Conservation (phyloP, 208 protist species). For the Angomonas deanei region DNA sequence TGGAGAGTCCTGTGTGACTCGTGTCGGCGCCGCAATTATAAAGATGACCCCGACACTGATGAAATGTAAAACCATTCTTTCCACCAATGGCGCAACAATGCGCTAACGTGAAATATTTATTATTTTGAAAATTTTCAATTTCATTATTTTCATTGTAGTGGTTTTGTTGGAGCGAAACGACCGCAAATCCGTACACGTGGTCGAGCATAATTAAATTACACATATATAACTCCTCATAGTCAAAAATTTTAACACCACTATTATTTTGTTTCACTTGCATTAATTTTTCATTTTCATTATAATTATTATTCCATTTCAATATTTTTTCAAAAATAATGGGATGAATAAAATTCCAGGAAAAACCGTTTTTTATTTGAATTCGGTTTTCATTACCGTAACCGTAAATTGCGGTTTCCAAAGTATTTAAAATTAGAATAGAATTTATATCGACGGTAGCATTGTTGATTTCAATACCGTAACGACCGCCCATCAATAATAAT, state of each 20-base stretch:
- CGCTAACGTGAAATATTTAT: slow-evolving; percentile 20
- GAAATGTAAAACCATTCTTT: slow-evolving; percentile 69
- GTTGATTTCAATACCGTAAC: slow-evolving; percentile 61
- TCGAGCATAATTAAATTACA: slow-evolving; percentile 39
- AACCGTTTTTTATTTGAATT: no score
- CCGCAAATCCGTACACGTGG: slow-evolving; percentile 57
- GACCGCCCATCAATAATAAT: slow-evolving; percentile 40
- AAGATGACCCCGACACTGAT: slow-evolving; percentile 33
- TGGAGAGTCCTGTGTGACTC: slow-evolving; percentile 50
- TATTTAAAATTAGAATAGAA: slow-evolving; percentile 38
- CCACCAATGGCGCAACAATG: slow-evolving; percentile 47
- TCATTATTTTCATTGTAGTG: no score
- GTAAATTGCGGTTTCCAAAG: slow-evolving; percentile 52
- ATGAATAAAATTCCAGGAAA: no score
- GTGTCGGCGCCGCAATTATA: slow-evolving; percentile 51
- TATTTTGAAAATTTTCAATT: no score
- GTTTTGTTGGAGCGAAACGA: no score
- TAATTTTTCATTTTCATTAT: no score
- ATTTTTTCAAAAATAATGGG: no score
- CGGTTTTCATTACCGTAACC: no score
- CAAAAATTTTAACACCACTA: no score
- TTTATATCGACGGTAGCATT: slow-evolving; percentile 33
- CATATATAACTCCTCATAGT: slow-evolving; percentile 21
- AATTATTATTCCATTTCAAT: no score
- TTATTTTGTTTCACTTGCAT: no score